Percentiles rank a stretch among this genome's conserved stretches.
phyloP scores from a whole-genome alignment of 2,329 filamentous ascomycete genomes.

The Botrytis cinerea region DNA sequence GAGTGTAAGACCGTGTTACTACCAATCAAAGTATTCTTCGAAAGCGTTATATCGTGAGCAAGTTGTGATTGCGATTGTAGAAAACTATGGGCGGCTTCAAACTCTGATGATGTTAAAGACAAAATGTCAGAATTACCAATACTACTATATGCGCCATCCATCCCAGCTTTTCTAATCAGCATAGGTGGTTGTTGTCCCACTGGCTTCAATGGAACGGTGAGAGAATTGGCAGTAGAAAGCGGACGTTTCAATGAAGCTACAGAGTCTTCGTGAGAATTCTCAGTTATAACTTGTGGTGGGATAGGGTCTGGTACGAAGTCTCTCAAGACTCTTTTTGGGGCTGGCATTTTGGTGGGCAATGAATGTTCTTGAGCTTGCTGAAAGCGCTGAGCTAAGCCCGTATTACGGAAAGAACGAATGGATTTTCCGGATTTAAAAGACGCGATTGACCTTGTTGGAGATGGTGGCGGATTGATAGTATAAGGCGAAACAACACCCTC shows the following conservation, averaged over 20 bases:
- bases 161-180: neutral
- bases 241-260: neutral
- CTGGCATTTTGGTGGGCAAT: slow-evolving; percentile 33
- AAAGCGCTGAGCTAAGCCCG: slow-evolving; percentile 5
- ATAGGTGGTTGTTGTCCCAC: neutral
- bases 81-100: slow-evolving; percentile 17
- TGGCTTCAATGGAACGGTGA: slow-evolving; percentile 17
- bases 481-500: slow-evolving; percentile 35
- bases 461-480: slow-evolving; percentile 35
- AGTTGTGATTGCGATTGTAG: slow-evolving; percentile 7
- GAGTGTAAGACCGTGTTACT: slow-evolving; percentile 47
- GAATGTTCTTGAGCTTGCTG: slow-evolving; percentile 12
- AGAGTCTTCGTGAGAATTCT: slow-evolving; percentile 12
- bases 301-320: slow-evolving; percentile 16
- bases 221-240: neutral
- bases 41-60: slow-evolving; percentile 1
- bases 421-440: slow-evolving; percentile 31
- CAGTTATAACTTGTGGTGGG: neutral
- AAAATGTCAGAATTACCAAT: slow-evolving; percentile 16
- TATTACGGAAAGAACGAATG: slow-evolving; percentile 24
- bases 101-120: neutral
- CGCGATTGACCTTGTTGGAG: slow-evolving; percentile 36
- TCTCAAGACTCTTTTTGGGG: slow-evolving; percentile 25
- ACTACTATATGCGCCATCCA: slow-evolving; percentile 21
- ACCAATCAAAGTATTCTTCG: slow-evolving; percentile 23